phyloP scores from a whole-genome alignment of 768 basidiomycete species.

The Mycena alexandri region DNA sequence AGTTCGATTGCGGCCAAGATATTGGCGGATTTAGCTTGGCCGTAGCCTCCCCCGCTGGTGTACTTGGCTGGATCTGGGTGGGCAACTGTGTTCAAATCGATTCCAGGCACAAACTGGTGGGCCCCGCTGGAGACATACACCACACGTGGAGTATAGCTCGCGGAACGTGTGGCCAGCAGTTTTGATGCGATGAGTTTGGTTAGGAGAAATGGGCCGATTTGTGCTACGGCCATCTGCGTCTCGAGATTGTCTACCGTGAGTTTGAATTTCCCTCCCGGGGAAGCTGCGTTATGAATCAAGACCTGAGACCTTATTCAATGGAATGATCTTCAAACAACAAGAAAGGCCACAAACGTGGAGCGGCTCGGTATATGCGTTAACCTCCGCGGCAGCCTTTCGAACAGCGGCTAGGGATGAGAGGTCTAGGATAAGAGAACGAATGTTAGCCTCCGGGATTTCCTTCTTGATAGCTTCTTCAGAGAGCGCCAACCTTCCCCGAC shows the following conservation, averaged over 20 bases:
- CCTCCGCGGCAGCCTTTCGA: constrained; percentile 11
- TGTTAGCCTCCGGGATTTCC: constrained; percentile 11
- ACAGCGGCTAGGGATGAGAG: constrained; percentile 16
- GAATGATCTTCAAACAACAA: too few species aligned
- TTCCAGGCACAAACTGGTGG: neutral
- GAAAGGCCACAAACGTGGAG: constrained; percentile 3
- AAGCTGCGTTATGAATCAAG: neutral
- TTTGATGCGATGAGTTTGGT: neutral
- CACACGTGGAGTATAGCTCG: neutral
- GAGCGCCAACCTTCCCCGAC: neutral
- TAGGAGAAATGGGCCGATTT: neutral
- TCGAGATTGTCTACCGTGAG: neutral
- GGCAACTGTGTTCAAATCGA: neutral
- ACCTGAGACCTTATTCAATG: neutral
- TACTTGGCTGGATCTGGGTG: neutral
- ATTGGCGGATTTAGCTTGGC: neutral
- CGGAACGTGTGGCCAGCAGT: neutral
- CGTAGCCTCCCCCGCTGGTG: neutral
- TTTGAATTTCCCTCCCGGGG: neutral
- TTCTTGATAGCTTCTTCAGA: constrained; percentile 11
- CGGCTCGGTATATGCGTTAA: constrained; percentile 12
- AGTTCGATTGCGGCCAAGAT: neutral
- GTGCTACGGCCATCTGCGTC: neutral
- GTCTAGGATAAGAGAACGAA: constrained; percentile 10
- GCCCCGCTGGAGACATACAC: neutral